Conservation (phyloP, 371 early-diverging fungal genomes). For the Apophysomyces elegans region DNA sequence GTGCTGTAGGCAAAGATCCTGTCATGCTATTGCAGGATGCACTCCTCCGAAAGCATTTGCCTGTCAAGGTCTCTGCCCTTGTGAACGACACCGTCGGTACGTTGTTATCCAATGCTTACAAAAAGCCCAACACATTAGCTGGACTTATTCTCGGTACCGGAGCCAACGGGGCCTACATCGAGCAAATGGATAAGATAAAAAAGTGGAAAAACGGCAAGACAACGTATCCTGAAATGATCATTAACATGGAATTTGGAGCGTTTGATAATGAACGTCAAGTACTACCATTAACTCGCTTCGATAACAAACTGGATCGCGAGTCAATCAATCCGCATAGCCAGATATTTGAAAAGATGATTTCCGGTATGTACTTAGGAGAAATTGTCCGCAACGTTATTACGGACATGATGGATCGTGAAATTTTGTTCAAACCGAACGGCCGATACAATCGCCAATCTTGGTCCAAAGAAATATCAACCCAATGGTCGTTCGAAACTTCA, state of each 20-base stretch:
- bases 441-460: slow-evolving; percentile 50
- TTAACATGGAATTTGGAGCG: slow-evolving; percentile 93
- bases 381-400: slow-evolving; percentile 80
- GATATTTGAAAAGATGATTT: slow-evolving; percentile 93
- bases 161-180: slow-evolving; percentile 95
- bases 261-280: slow-evolving; percentile 80
- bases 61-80: slow-evolving; percentile 82
- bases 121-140: slow-evolving; percentile 77
- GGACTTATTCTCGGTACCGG: slow-evolving; percentile 97
- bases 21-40: slow-evolving; percentile 87
- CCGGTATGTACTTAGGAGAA: slow-evolving; percentile 96
- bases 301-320: slow-evolving; percentile 82
- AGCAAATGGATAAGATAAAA: slow-evolving; percentile 69
- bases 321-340: slow-evolving; percentile 83
- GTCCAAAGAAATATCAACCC: slow-evolving; percentile 70
- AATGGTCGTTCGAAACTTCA: slow-evolving; percentile 87
- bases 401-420: slow-evolving; percentile 81
- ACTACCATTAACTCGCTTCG: slow-evolving; percentile 85
- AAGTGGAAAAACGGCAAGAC: slow-evolving; percentile 70
- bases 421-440: slow-evolving; percentile 61
- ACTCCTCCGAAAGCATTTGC: slow-evolving; percentile 73
- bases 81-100: slow-evolving; percentile 98
- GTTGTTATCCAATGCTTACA: slow-evolving; percentile 86
- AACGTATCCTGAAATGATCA: slow-evolving; percentile 74
- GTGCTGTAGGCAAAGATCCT: slow-evolving; percentile 88